A percentile compares a stretch with the other conserved stretches of the same genome.
Evolutionary conservation across 2,329 filamentous ascomycete species (phyloP).

Genomic region (Atkinsonella hypoxylon): DNA sequence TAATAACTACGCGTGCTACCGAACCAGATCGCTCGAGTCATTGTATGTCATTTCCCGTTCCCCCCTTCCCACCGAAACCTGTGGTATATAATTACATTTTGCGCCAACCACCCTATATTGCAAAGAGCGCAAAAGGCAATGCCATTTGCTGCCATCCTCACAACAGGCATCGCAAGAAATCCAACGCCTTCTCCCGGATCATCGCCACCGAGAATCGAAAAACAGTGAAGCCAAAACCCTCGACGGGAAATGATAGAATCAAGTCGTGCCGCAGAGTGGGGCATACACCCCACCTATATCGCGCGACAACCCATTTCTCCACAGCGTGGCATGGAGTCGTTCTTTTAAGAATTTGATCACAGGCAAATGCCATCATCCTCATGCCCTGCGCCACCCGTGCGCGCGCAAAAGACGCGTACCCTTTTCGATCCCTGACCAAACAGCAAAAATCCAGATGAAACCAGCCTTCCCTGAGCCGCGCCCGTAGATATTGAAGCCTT

Average conservation of each 20-base stretch:
- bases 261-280: background rate
- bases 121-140: constrained; percentile 1
- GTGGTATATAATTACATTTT: constrained; percentile 10
- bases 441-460: constrained; percentile 9
- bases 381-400: constrained; percentile 10
- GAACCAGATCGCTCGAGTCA: background rate
- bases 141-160: background rate
- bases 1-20: background rate
- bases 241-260: background rate
- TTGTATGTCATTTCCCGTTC: constrained; percentile 5
- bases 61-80: background rate
- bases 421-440: constrained; percentile 11
- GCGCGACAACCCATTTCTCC: background rate
- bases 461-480: constrained; percentile 9
- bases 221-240: background rate
- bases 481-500: constrained; percentile 14
- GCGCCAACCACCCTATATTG: background rate
- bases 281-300: no score
- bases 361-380: constrained; percentile 8
- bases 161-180: background rate
- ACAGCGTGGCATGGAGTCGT: background rate
- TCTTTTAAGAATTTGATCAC: constrained; percentile 3
- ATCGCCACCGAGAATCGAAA: background rate
- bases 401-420: constrained; percentile 11
- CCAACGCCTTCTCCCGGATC: background rate